phyloP scores from a whole-genome alignment of 768 basidiomycete species.

The Imleria badia region DNA sequence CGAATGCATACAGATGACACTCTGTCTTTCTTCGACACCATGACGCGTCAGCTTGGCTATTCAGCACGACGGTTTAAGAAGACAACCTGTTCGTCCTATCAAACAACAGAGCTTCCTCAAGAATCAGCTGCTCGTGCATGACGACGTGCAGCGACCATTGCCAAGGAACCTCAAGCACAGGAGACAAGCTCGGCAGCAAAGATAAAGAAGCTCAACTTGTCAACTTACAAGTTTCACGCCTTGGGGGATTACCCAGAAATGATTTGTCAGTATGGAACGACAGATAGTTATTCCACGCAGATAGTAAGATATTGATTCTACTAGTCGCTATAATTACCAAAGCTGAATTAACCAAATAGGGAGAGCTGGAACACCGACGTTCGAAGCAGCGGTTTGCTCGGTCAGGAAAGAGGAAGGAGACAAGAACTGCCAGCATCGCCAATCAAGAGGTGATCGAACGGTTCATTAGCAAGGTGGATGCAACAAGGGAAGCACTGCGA shows the following conservation, averaged over 20 bases:
- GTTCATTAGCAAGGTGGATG: constrained; percentile 15
- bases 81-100: not conserved
- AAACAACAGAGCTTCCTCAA: not conserved
- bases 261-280: not conserved
- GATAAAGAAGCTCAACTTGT: not conserved
- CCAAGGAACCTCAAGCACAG: no score
- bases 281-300: constrained; percentile 1
- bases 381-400: constrained; percentile 36
- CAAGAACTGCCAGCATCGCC: constrained; percentile 27
- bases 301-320: not conserved
- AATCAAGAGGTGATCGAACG: constrained; percentile 18
- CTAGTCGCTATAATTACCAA: not conserved
- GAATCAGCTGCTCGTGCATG: no score
- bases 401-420: constrained; percentile 34
- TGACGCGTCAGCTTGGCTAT: no score
- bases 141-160: no score
- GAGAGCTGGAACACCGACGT: constrained; percentile 37
- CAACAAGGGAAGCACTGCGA: not conserved
- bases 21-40: no score
- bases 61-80: no score
- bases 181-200: no score
- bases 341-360: constrained; percentile 20
- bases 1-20: not conserved
- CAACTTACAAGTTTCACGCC: not conserved
- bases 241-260: not conserved